Percentiles rank a stretch among this genome's conserved stretches.
Conservation (phyloP, 1,139 yeast species). For the Taphrina confusa region DNA sequence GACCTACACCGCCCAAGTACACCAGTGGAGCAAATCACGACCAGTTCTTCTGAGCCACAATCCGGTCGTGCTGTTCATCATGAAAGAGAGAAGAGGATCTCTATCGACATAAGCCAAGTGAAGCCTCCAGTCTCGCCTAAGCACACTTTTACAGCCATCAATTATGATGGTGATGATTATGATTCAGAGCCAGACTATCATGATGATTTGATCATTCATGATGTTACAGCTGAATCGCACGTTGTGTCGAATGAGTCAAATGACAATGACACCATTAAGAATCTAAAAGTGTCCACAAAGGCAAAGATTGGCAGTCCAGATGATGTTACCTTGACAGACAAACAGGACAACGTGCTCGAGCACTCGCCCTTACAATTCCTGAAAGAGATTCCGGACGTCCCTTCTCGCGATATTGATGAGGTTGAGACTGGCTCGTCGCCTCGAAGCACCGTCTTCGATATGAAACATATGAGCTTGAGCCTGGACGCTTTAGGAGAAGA, state of each 20-base stretch:
- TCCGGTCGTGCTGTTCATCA: constrained; percentile 17
- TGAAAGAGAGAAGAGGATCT: constrained; percentile 8
- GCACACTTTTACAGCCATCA: constrained; percentile 12
- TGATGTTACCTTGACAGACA: too few species aligned
- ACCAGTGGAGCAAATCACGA: neutral
- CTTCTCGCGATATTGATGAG: neutral
- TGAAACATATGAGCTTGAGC: constrained; percentile 6
- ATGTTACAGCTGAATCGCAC: too few species aligned
- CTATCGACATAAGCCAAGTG: neutral
- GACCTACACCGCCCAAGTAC: constrained; percentile 16
- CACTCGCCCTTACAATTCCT: constrained; percentile 1
- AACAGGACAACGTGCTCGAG: too few species aligned
- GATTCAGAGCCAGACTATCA: constrained; percentile 6
- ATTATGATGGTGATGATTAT: constrained; percentile 31
- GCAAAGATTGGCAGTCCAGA: too few species aligned
- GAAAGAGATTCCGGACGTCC: constrained; percentile 8
- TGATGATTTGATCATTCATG: constrained; percentile 20
- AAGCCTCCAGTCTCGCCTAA: constrained; percentile 1
- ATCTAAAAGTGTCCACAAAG: too few species aligned
- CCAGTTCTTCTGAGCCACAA: constrained; percentile 3
- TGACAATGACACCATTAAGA: too few species aligned
- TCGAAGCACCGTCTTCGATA: neutral
- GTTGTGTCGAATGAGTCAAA: too few species aligned
- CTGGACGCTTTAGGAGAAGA: constrained; percentile 3
- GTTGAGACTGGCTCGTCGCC: constrained; percentile 1